phyloP scores from a whole-genome alignment of 2,329 filamentous ascomycete species.

The Fusarium piperis region DNA sequence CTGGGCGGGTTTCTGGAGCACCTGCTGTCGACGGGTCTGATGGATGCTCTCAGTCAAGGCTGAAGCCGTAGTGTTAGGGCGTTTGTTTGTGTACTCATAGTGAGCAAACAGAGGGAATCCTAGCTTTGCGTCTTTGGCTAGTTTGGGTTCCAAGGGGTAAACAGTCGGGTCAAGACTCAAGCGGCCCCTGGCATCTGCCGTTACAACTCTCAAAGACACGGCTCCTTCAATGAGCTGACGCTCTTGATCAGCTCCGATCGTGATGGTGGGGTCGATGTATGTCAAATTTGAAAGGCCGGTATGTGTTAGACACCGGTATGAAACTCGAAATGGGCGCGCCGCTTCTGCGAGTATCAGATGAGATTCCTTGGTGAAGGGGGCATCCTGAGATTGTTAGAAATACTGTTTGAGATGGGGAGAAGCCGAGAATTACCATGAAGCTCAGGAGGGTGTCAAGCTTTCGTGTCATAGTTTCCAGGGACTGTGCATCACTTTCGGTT shows the following conservation, averaged over 20 bases:
- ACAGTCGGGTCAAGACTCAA: constrained; percentile 11
- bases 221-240: constrained; percentile 28
- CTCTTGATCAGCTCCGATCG: constrained; percentile 6
- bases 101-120: constrained; percentile 25
- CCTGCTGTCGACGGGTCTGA: background rate
- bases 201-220: constrained; percentile 33
- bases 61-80: background rate
- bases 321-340: constrained; percentile 8
- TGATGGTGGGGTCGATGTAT: constrained; percentile 26
- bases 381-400: constrained; percentile 30
- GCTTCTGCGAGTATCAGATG: constrained; percentile 40
- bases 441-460: constrained; percentile 36
- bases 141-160: background rate
- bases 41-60: background rate
- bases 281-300: constrained; percentile 40
- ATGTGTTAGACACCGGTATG: constrained; percentile 42
- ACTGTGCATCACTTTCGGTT: constrained; percentile 5
- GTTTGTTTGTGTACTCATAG: constrained; percentile 31
- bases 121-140: background rate
- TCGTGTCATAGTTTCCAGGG: constrained; percentile 19
- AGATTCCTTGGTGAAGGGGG: background rate
- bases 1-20: background rate
- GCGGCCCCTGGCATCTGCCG: background rate
- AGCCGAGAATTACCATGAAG: constrained; percentile 19
- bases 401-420: background rate